These are phyloP conservation scores for Trichoderma oligosporum DNA, from an alignment of 2,329 filamentous ascomycete species.

Conservation along the genomic window DNA sequence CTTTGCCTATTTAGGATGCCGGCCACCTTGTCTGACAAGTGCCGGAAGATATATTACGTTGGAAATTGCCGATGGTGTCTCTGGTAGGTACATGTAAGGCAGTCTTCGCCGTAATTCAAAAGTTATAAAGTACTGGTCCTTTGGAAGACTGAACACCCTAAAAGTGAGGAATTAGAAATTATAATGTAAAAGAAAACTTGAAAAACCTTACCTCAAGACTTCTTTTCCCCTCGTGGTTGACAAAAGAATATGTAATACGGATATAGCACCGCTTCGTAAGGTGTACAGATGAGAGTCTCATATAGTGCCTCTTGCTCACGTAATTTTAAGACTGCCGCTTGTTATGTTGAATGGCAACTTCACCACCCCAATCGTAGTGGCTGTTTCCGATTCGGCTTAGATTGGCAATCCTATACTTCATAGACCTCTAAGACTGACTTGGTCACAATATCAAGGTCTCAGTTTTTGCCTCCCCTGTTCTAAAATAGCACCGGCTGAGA, in stretches of 20 bases:
- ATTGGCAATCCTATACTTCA: not conserved
- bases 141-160: not conserved
- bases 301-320: not conserved
- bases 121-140: not conserved
- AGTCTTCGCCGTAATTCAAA: not conserved
- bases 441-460: not conserved
- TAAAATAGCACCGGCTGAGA: not conserved
- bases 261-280: not conserved
- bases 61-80: not conserved
- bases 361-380: not conserved
- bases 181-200: not conserved
- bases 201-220: no score
- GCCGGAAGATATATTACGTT: constrained; percentile 10
- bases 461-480: not conserved
- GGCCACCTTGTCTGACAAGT: not conserved
- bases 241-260: not conserved
- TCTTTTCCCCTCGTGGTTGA: not conserved
- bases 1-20: constrained; percentile 6
- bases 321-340: not conserved
- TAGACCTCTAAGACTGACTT: not conserved
- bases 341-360: not conserved
- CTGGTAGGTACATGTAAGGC: not conserved
- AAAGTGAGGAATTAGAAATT: not conserved
- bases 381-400: not conserved
- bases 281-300: not conserved